phyloP scores from a whole-genome alignment of 805 yeast genomes.

The Sugiyamaella mastotermitis region DNA sequence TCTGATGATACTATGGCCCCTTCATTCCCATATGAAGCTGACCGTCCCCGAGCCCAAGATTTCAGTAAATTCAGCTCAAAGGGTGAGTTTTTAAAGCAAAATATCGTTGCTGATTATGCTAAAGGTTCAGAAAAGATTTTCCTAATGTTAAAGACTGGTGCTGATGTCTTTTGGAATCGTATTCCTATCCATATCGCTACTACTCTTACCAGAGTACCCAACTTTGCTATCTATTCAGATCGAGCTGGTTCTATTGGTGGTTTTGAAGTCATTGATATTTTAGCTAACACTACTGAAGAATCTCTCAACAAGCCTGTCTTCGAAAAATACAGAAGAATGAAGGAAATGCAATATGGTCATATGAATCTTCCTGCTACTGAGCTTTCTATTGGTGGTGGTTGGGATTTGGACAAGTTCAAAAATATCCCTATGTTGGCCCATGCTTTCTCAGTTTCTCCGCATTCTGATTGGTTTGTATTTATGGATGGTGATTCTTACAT shows the following conservation, averaged over 20 bases:
- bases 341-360: slow-evolving; percentile 20
- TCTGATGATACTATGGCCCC: slow-evolving; percentile 9
- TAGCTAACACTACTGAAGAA: slow-evolving; percentile 22
- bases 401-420: slow-evolving; percentile 33
- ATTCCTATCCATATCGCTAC: slow-evolving; percentile 32
- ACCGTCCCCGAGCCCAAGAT: slow-evolving; percentile 11
- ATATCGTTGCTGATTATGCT: slow-evolving; percentile 23
- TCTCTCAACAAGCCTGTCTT: slow-evolving; percentile 17
- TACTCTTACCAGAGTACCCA: slow-evolving; percentile 27
- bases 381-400: slow-evolving; percentile 22
- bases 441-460: slow-evolving; percentile 26
- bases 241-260: slow-evolving; percentile 28
- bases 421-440: slow-evolving; percentile 32
- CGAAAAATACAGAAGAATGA: slow-evolving; percentile 25
- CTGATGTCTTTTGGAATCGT: slow-evolving; percentile 31
- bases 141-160: slow-evolving; percentile 34
- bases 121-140: slow-evolving; percentile 24
- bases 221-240: slow-evolving; percentile 32
- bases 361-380: slow-evolving; percentile 13
- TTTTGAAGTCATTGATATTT: slow-evolving; percentile 27
- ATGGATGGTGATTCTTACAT: slow-evolving; percentile 33
- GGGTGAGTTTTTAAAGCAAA: slow-evolving; percentile 20
- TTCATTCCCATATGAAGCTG: slow-evolving; percentile 2
- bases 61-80: slow-evolving; percentile 5
- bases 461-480: slow-evolving; percentile 31